Evolutionary conservation across 441 rosid species (phyloP).

Genomic region (Adansonia madagascariensis): DNA sequence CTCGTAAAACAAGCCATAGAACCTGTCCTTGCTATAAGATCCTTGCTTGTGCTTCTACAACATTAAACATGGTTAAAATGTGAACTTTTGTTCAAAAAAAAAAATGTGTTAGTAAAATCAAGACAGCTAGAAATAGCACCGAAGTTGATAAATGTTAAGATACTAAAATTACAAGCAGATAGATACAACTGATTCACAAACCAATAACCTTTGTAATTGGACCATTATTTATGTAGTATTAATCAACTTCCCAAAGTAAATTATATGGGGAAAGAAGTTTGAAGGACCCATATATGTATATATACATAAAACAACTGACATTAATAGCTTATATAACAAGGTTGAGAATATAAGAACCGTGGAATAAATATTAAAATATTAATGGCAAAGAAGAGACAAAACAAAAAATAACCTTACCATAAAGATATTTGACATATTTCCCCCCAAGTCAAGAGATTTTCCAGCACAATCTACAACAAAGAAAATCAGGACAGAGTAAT

Average conservation of each 20-base stretch:
- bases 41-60: constrained; percentile 31
- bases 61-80: neutral
- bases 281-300: neutral
- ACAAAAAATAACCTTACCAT: constrained; percentile 27
- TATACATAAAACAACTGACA: neutral
- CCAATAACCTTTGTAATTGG: neutral
- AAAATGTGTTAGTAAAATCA: neutral
- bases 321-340: neutral
- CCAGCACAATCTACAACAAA: constrained; percentile 27
- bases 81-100: neutral
- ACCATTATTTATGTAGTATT: neutral
- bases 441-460: constrained; percentile 19
- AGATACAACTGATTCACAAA: neutral
- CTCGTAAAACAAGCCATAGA: constrained; percentile 28
- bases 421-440: constrained; percentile 18
- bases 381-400: neutral
- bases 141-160: neutral
- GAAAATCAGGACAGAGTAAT: neutral
- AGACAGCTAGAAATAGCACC: constrained; percentile 16
- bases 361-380: constrained; percentile 4
- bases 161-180: neutral
- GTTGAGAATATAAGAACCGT: neutral
- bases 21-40: constrained; percentile 25
- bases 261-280: neutral
- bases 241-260: neutral